Evolutionary conservation across 2,329 filamentous ascomycete genomes (phyloP), one percentile per base, ranked within the genome.

Genomic region (Diaporthe sp.): DNA sequence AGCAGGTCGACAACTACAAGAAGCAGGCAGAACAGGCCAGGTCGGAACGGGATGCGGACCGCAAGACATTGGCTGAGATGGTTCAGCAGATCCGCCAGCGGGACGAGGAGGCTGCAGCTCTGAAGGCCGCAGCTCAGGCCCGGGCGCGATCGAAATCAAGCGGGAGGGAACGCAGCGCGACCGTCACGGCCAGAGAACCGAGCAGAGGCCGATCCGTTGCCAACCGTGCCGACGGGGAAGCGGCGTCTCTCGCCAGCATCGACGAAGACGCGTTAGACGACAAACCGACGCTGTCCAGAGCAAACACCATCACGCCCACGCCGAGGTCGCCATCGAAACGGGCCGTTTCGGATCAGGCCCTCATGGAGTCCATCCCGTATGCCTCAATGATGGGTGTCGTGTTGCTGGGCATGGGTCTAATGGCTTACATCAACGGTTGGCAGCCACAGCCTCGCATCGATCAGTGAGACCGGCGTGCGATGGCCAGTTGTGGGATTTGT

Each of bases 391-490:
- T 97, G 59, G 93, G 94, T 15, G 94, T 97, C 42, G 94, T 97
- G 35, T 83, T 97, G 72, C 85, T 97, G 75, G 94, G 94, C 42
- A 93, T 97, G 85, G 93, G 94, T 19, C 82, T 97, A 77, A 97
- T 97, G 94, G 94, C 93, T 55, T 96, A 95, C 83, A 88, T 97
- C 78, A 97, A 97, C 80, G 93, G 93, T 69, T 96, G 94, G 94
- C 93, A 95, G 79, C 80, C 85, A 37, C 84, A 86, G 73, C 81
- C 82, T 32, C 83, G 81, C 68, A 75, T 84, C 58, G 81, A 84
- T 50, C 81, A 79, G 70, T 85, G 74, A 79, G 50, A 59, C 13
- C 63, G 59, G 51, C 35, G 25, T 42, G 39, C n/a, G 56, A 44
- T 22, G n/a, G 53, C 15, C 32, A 44, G 50, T 47, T 53, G 53